Conservation (phyloP, 2,329 filamentous ascomycete species). For the Scedosporium apiospermum region DNA sequence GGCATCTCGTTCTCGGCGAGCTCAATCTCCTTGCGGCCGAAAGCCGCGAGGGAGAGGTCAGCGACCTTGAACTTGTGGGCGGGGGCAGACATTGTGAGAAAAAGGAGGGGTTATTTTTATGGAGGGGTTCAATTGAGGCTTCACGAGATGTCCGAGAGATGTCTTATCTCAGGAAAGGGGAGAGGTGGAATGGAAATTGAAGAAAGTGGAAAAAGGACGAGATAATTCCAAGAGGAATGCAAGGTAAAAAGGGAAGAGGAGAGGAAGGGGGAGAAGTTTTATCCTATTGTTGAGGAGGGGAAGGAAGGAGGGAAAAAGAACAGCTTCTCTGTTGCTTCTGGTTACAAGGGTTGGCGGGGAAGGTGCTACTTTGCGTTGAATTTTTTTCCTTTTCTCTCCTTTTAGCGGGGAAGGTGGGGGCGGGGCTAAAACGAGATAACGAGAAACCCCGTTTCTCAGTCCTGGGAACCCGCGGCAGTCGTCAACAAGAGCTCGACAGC, state of each 20-base stretch:
- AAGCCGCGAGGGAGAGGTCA: conserved; percentile 94
- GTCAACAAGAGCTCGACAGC: background rate
- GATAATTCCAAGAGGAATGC: background rate
- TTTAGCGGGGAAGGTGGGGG: background rate
- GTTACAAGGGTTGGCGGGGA: conserved; percentile 2
- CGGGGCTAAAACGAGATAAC: background rate
- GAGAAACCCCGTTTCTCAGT: background rate
- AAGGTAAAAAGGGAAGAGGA: too few species aligned
- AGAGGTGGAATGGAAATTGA: background rate
- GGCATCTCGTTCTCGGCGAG: conserved; percentile 96
- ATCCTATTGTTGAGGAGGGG: background rate
- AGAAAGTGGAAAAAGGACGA: background rate
- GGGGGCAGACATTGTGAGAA: conserved; percentile 58
- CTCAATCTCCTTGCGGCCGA: conserved; percentile 98
- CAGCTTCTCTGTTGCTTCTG: background rate
- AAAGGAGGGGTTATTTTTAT: conserved; percentile 8
- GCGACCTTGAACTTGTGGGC: conserved; percentile 96
- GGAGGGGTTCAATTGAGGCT: conserved; percentile 8
- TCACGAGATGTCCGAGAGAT: conserved; percentile 9
- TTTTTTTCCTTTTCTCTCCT: background rate
- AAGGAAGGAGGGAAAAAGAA: conserved; percentile 13
- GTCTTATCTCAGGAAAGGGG: conserved; percentile 8
- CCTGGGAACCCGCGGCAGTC: background rate
- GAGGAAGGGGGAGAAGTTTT: background rate
- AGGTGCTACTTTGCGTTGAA: background rate